Evolutionary conservation across 2,329 filamentous ascomycete genomes (phyloP), one percentile per base, ranked within the genome.

Genomic region (Ophiostoma novo-ulmi): DNA sequence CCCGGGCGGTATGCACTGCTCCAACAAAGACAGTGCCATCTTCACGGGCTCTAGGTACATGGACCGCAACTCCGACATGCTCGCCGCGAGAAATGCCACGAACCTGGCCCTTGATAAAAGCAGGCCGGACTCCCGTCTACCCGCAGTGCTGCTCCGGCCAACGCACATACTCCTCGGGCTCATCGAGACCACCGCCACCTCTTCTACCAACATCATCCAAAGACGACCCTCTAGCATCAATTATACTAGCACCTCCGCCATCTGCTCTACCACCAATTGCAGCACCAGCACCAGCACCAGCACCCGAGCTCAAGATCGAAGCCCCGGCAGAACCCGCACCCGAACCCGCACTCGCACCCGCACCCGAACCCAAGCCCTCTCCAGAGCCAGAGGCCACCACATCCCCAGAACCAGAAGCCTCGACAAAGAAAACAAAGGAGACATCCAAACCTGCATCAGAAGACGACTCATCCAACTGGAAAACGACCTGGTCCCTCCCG

Each of bases 401-500:
- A 3, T 22, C 48, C 11, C 31, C 67, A 20, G 35, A 20, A 65
- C 20, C 58, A 31, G 58, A 36, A 20, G 1, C 58, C 11, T 26
- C 58, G 14, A 8, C 3, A 3, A 26, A 26, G 26, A 63, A 36
- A 11, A 8, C 8, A 13, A 17, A 35, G 4, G 13, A 26, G 3
- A 26, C 3, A 4, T 44, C 44, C 17, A 17, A 17, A 20, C 0
- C 44, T 52, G 13, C 44, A 7, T 7, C 44, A 35, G 52, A 58
- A 58, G 26, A 35, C 58, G 20, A 39, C n/a, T 10, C 38, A 11
- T 67, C 64, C 38, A 44, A 13, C 38, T 22, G 8, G 36, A 22
- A 38, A n/a, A 3, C 64, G 3, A 17, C 39, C 3, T 67, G 65
- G 65, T 67, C 65, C 1, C 38, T 85, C 66, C 83, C 83, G 68